Conservation (phyloP, 148 eudicot genomes). For the Rheum nobile region DNA sequence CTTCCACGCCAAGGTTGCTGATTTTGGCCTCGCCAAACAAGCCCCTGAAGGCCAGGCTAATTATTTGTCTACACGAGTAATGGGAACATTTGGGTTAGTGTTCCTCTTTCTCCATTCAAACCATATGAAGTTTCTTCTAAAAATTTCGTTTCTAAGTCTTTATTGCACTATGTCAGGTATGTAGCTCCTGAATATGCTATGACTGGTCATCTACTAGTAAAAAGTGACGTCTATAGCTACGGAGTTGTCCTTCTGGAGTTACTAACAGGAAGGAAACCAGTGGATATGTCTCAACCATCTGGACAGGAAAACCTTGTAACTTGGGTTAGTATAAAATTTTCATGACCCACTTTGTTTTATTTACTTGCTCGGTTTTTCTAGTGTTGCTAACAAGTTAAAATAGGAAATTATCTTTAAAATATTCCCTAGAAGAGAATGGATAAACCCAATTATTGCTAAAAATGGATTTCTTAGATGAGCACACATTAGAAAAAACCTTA, state of each 20-base stretch:
- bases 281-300: constrained; percentile 88
- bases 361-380: too few species aligned
- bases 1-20: constrained; percentile 90
- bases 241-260: constrained; percentile 94
- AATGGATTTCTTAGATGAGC: too few species aligned
- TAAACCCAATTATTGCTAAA: too few species aligned
- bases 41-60: constrained; percentile 87
- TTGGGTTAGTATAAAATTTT: constrained; percentile 50
- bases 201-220: constrained; percentile 94
- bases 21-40: constrained; percentile 92
- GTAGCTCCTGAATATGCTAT: constrained; percentile 99
- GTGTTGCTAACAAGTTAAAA: too few species aligned
- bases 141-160: not conserved
- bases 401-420: too few species aligned
- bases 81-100: constrained; percentile 97
- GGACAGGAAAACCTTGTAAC: constrained; percentile 97
- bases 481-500: too few species aligned
- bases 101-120: not conserved
- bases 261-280: constrained; percentile 91
- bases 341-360: not conserved
- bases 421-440: too few species aligned
- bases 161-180: constrained; percentile 38
- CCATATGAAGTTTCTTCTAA: not conserved
- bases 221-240: constrained; percentile 96
- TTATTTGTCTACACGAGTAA: constrained; percentile 83